phyloP scores from a whole-genome alignment of 108 stramenopile genomes.

The Aurantiochytrium sp. region DNA sequence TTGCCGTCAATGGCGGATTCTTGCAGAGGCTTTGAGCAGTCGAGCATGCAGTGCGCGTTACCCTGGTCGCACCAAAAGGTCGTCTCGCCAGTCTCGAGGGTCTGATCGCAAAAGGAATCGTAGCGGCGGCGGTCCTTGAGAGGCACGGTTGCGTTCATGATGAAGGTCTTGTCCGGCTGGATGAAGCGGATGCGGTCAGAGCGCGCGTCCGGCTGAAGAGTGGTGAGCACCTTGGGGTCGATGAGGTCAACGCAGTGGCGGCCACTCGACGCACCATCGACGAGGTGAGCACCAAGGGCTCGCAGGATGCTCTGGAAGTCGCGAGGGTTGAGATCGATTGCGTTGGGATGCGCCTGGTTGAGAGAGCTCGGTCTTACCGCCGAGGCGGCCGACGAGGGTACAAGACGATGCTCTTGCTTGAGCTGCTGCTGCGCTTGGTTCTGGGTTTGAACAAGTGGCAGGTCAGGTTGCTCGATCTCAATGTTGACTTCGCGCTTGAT shows the following conservation, averaged over 20 bases:
- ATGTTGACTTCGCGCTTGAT: too few relatives aligned
- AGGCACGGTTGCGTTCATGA: neutral
- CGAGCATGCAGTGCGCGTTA: neutral
- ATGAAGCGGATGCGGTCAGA: neutral
- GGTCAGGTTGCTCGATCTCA: too few relatives aligned
- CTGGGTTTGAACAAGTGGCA: too few relatives aligned
- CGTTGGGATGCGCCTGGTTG: neutral
- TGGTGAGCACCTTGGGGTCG: neutral
- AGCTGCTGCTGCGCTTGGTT: neutral
- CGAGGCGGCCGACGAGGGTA: neutral
- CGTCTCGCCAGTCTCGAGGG: neutral
- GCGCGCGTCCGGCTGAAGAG: neutral
- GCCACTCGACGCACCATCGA: neutral
- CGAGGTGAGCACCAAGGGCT: neutral
- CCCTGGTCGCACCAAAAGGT: conserved; percentile 3
- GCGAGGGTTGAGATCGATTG: neutral
- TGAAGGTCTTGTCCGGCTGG: neutral
- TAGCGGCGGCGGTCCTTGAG: too few relatives aligned
- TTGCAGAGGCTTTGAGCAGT: neutral
- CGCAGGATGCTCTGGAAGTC: neutral
- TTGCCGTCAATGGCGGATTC: neutral
- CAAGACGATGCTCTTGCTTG: neutral
- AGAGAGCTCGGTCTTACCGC: neutral
- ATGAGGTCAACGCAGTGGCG: neutral
- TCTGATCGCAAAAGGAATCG: too few relatives aligned